These are phyloP conservation scores for Fusarium sp. DNA, from an alignment of 2,329 filamentous ascomycete species.

Conservation along the genomic window DNA sequence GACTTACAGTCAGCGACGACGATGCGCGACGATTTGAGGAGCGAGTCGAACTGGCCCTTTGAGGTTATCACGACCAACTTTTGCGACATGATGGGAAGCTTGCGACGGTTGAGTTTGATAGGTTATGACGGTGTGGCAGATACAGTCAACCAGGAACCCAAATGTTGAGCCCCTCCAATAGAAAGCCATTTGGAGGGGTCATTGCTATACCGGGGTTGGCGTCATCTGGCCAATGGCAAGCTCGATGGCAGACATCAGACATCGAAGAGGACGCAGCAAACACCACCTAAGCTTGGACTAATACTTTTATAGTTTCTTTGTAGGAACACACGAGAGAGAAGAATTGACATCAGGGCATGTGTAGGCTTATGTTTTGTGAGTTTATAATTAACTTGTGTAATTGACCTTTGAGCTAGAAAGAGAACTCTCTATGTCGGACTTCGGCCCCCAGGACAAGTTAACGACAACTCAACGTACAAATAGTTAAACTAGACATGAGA, in stretches of 20 bases:
- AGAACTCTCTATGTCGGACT: too few relatives aligned
- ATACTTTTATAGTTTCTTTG: background rate
- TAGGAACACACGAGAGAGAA: background rate
- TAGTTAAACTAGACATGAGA: too few relatives aligned
- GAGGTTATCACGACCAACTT: conserved; percentile 57
- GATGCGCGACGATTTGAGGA: conserved; percentile 79
- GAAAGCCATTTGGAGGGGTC: conserved; percentile 41
- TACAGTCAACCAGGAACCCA: conserved; percentile 35
- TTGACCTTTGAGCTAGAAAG: too few relatives aligned
- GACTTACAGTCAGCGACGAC: conserved; percentile 90
- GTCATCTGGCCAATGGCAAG: conserved; percentile 39
- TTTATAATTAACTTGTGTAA: too few relatives aligned
- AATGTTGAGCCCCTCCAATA: conserved; percentile 45
- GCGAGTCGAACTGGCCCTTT: conserved; percentile 72
- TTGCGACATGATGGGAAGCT: conserved; percentile 50
- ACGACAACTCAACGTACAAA: too few relatives aligned
- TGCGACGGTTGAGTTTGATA: conserved; percentile 36
- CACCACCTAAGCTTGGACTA: background rate
- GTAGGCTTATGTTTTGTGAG: too few relatives aligned
- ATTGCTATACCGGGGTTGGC: conserved; percentile 50
- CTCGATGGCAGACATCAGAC: background rate
- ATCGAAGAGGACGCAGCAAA: background rate
- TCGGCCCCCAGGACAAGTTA: too few relatives aligned
- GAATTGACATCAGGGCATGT: too few relatives aligned
- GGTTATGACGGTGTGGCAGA: conserved; percentile 45